Evolutionary conservation across 2,329 filamentous ascomycete species (phyloP).

Genomic region (Trichoderma sp.): DNA sequence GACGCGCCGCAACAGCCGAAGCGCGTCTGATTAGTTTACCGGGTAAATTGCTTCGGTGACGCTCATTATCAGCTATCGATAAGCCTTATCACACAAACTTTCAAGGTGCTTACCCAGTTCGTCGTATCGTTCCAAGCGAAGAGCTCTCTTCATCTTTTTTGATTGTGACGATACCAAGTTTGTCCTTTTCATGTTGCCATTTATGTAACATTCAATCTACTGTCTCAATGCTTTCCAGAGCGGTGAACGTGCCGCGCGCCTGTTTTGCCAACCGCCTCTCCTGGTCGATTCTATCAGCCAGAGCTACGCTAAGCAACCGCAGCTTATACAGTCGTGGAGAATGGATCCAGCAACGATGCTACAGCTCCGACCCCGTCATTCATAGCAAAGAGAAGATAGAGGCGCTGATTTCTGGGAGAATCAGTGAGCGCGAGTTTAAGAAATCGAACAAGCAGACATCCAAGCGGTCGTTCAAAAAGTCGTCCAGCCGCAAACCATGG

Average conservation of each 20-base stretch:
- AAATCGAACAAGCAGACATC: background rate
- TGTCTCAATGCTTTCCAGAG: conserved; percentile 38
- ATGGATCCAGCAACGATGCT: conserved; percentile 23
- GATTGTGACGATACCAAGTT: background rate
- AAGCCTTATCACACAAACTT: conserved; percentile 16
- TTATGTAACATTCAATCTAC: conserved; percentile 15
- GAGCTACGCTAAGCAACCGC: background rate
- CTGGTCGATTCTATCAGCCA: background rate
- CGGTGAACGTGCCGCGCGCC: conserved; percentile 33
- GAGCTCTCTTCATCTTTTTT: background rate
- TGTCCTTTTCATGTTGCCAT: background rate
- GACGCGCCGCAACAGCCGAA: background rate
- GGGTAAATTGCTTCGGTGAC: background rate
- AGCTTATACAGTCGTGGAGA: background rate
- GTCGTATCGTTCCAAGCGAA: background rate
- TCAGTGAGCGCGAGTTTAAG: background rate
- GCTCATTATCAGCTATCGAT: conserved; percentile 29
- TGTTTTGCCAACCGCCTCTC: conserved; percentile 33
- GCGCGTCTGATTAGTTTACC: background rate
- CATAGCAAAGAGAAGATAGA: conserved; percentile 28
- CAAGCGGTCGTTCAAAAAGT: background rate
- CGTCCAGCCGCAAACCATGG: background rate
- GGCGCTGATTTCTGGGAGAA: conserved; percentile 26
- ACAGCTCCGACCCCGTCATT: conserved; percentile 27
- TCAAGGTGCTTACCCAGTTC: background rate